Evolutionary conservation across 2,329 filamentous ascomycete species (phyloP), one percentile per base, ranked within the genome.

Genomic region (Clonostachys rosea): DNA sequence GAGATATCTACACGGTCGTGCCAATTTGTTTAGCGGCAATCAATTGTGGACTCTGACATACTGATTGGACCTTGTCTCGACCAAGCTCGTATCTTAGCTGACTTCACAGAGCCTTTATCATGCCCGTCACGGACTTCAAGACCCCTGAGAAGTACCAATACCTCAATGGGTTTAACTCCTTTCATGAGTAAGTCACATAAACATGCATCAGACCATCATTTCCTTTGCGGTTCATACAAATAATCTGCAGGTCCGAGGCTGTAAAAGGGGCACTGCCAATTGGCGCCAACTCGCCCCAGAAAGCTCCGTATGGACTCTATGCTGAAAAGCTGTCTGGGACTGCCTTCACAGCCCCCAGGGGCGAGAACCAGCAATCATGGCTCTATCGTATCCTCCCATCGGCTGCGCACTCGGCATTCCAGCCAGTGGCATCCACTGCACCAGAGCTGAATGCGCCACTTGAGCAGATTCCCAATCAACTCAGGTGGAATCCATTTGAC

Each of bases 231-330:
- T n/a, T n/a, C n/a, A n/a, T n/a, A n/a, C n/a, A n/a, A n/a, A n/a
- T n/a, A n/a, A n/a, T n/a, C n/a, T n/a, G 2, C 56, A 91, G 87
- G 62, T 81, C 86, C 41, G 89, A 94, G 73, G 88, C 88, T 42
- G 71, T 92, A 47, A 73, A 83, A n/a, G 86, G 84, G 16, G 84
- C 89, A 6, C 74, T 92, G 7, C 89, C 90, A 8, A 61, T 89
- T 49, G 89, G 78, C 43, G 79, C 84, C 40, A 95, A 94, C 72
- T 89, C 87, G 5, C 89, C 90, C 0, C 89, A 94, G 63, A 89
- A 90, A 60, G 83, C 83, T 0, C 78, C 87, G 0, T 81, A 83
- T 54, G 89, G 88, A 1, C 81, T 95, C 33, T 94, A 94, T 67
- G 82, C 88, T 30, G 90, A 95, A 68, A 86, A 87, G 70, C 75